phyloP scores from a whole-genome alignment of 192 early-diverging fungal genomes.

The Umbelopsis ramanniana region DNA sequence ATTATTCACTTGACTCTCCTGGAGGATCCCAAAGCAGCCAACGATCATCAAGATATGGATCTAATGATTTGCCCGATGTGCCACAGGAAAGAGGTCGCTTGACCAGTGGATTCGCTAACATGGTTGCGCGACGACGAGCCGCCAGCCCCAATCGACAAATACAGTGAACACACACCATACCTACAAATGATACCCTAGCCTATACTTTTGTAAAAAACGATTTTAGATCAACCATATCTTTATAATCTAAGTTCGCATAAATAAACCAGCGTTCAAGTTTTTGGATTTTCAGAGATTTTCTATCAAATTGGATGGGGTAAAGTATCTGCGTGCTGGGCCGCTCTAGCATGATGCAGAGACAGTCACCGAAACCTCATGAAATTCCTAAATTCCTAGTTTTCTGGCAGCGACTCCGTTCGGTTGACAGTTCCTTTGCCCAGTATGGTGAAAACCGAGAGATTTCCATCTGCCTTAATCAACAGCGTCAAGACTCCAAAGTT shows the following conservation, averaged over 20 bases:
- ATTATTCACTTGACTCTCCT: neutral
- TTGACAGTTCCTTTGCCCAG: neutral
- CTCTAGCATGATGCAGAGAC: neutral
- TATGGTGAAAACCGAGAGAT: constrained; percentile 21
- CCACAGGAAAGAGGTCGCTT: neutral
- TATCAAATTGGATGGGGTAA: neutral
- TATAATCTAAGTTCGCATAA: neutral
- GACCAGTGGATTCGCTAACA: neutral
- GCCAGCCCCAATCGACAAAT: neutral
- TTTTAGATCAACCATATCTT: constrained; percentile 1
- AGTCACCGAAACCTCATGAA: neutral
- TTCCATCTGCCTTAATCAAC: constrained; percentile 16
- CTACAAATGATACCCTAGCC: constrained; percentile 9
- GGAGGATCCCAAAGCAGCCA: neutral
- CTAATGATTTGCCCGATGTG: neutral
- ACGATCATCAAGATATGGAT: constrained; percentile 4
- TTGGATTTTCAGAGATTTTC: neutral
- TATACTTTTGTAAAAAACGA: constrained; percentile 8
- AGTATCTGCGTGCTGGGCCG: neutral
- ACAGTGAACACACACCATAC: neutral
- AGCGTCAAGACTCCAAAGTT: constrained; percentile 29
- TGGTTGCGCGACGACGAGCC: constrained; percentile 1
- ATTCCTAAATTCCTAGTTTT: neutral
- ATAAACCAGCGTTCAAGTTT: neutral
- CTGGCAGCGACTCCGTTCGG: constrained; percentile 1